Evolutionary conservation across 768 basidiomycete genomes (phyloP), one percentile per base, ranked within the genome.

Genomic region (Mycena venus): DNA sequence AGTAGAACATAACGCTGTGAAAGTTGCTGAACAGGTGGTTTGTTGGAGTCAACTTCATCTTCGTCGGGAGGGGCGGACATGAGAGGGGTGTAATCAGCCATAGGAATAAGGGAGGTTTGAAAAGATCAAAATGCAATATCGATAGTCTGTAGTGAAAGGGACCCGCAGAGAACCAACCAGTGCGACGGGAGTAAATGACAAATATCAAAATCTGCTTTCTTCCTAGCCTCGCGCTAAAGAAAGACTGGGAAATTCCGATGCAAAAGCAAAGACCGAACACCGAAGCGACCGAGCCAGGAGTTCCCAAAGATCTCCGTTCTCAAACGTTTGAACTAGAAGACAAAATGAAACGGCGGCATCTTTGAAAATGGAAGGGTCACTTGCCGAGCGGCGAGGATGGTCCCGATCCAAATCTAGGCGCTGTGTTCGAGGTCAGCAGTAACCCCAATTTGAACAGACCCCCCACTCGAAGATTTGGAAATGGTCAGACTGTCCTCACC

Each of bases 1-100:
- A 77, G 29, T 55, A 70, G 19, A n/a, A 40, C 19, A 53, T 58
- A 55, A 51, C 34, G 67, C 34, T 38, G 38, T 1, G 56, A 64
- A 19, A 23, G 49, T 12, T 70, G 29, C 7, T 27, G 17, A 10
- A 44, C 10, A 32, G 49, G 51, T n/a, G 21, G 25, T 34, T 62
- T 47, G 40, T 47, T 70, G 62, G 47, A n/a, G 42, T 66, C 58
- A 2, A 31, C 25, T 42, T 74, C 63, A 21, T 64, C 27, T 19
- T 71, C 63, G 25, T 63, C 56, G 4, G 53, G 61, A 15, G 38
- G 19, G 7, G 44, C 3, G 17, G 61, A 56, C 47, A 53, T 66
- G 1, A 77, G 75, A 49, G 44, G 75, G 19, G 63, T 71, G 59
- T 77, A 77, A 56, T 77, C 68, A 27, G 72, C 68, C 75, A 76